Conservation (phyloP, 495 filamentous ascomycete genomes). For the Aspergillus baeticus region DNA sequence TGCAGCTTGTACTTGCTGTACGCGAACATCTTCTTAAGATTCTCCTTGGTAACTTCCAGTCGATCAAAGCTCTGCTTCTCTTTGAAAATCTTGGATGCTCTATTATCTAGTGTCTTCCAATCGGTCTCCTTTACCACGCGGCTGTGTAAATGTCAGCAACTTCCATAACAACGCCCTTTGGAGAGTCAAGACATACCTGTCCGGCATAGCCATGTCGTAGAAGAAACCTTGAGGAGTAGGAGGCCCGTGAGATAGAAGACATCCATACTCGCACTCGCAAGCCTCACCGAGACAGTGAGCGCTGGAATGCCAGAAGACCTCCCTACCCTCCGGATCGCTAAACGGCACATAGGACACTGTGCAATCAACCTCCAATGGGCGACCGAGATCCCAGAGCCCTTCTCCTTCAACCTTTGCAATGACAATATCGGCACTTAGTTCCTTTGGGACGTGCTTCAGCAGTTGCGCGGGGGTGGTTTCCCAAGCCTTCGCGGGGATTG, state of each 20-base stretch:
- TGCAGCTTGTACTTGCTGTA: slow-evolving; percentile 96
- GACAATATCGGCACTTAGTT: slow-evolving; percentile 55
- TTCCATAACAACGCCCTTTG: background rate
- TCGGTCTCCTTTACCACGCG: slow-evolving; percentile 71
- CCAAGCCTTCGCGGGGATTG: slow-evolving; percentile 49
- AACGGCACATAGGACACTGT: slow-evolving; percentile 80
- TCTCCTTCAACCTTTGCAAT: slow-evolving; percentile 78
- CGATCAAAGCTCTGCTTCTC: slow-evolving; percentile 96
- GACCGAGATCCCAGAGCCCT: slow-evolving; percentile 86
- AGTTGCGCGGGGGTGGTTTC: slow-evolving; percentile 55
- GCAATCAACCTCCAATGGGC: slow-evolving; percentile 77
- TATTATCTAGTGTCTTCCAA: slow-evolving; percentile 75
- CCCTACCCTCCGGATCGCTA: slow-evolving; percentile 76
- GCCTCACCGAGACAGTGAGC: slow-evolving; percentile 95
- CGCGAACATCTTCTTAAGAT: slow-evolving; percentile 92
- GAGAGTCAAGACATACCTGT: slow-evolving; percentile 41
- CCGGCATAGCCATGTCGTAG: slow-evolving; percentile 92
- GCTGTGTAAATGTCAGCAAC: slow-evolving; percentile 21
- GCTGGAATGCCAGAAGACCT: slow-evolving; percentile 91
- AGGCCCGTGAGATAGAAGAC: slow-evolving; percentile 88
- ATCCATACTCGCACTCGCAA: slow-evolving; percentile 83
- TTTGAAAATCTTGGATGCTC: slow-evolving; percentile 77
- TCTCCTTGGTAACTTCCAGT: slow-evolving; percentile 80
- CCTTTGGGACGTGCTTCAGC: slow-evolving; percentile 51
- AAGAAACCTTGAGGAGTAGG: slow-evolving; percentile 94